Base-by-base conservation (phyloP, 2,329 filamentous ascomycete species). In the Thielaviopsis euricoi region DNA sequence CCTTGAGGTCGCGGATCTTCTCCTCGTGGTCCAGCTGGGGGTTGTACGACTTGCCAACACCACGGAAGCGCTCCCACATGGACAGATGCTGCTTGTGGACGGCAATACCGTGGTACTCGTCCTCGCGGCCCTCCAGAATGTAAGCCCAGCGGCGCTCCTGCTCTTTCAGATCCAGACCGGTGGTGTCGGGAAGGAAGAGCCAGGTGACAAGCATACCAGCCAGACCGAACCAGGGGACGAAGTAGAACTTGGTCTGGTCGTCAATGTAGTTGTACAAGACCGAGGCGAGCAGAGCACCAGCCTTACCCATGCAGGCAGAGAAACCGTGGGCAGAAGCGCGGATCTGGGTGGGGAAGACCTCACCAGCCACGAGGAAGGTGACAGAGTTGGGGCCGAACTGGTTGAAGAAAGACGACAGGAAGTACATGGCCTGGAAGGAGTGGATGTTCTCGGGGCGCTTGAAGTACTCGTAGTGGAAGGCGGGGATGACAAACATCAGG, bases 391-490 rank as follows among this genome's bases (percentile, higher is more conserved):
- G 91, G 13, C 91, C 91, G 67, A 97, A 97, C 70, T 97, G 91
- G 79, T 96, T 96, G 83, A 97, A 97, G 77, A 97, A 97, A 23
- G 88, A 95, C 7, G 89, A 95, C 64, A 97, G 71, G 74, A 95
- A 96, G 79, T 96, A 96, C 89, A 97, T 95, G 68, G 90, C 83
- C 75, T 96, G 90, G 83, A 97, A 97, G n/a, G 78, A 76, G 67
- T 88, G 83, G 69, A 96, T 85, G 65, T 88, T 81, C 6, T 76
- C 75, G 0, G 77, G 73, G 54, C 76, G 76, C 21, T 80, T 89
- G 76, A 89, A 96, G 80, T 93, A 89, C 0, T 87, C 69, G 74
- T 84, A 95, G 67, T 88, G 76, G 79, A 95, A 95, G 52, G 86
- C 90, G 1, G 91, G 91, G 49, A 96, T 80, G 68, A 95, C 78